Evolutionary conservation across 345 rosid species (phyloP), one percentile per base, ranked within the genome.

Genomic region (Boechera stricta): DNA sequence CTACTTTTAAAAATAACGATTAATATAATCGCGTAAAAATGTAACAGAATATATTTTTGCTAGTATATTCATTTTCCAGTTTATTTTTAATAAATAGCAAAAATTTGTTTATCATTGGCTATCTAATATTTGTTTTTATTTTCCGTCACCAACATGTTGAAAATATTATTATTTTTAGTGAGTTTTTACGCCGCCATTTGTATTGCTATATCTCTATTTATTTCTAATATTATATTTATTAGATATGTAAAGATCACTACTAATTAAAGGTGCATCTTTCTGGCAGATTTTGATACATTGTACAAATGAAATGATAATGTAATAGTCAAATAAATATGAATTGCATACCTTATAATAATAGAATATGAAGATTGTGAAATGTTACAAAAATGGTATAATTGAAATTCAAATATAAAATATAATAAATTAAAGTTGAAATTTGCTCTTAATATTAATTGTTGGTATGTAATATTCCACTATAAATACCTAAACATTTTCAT

Each of bases 281-380:
- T 56, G 9, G 39, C 56, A 69, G 75, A 76, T 76, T 52, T 42
- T 36, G 28, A 55, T 71, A 28, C 72, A 71, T 45, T 71, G 76
- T 56, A 77, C 60, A 77, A 62, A 35, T 45, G 15, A 36, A 63
- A 44, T 62, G n/a, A 64, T 0, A 77, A 49, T 16, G 18, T 33
- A 33, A 26, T 70, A 71, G 67, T 56, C 80, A 76, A 64, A 77
- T 44, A 29, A 29, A 6, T 35, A 47, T 71, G 7, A 48, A 71
- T 64, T 48, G 3, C 45, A 64, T 77, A 15, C 80, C 80, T 53
- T 77, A 6, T 77, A 62, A 64, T 71, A 61, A 71, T 49, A n/a
- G 26, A 57, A 44, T 64, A 36, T 38, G 29, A 6, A 71, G 61
- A 71, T 71, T 26, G 12, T 70, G 7, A 36, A 55, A 70, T 41